A percentile compares a stretch with the other conserved stretches of the same genome.
Evolutionary conservation across 345 rosid species (phyloP).

Genomic region (Bretschneidera sinensis): DNA sequence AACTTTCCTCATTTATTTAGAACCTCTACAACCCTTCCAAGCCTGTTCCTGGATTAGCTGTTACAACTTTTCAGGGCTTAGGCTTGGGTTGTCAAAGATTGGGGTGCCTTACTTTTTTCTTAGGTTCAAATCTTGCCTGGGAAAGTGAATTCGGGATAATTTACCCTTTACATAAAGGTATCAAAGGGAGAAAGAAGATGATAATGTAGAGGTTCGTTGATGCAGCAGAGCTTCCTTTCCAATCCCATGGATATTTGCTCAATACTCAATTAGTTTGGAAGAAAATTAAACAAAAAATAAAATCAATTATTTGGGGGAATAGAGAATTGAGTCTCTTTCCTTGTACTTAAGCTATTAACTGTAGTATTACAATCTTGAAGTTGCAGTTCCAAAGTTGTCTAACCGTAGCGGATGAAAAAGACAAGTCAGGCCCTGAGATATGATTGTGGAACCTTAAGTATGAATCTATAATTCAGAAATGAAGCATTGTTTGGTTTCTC

Average conservation of each 20-base stretch:
- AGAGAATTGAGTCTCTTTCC: not conserved
- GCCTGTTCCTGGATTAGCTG: not conserved
- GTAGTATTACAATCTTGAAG: not conserved
- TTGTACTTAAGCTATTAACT: not conserved
- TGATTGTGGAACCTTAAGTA: no score
- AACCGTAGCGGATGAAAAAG: no score
- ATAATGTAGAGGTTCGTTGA: not conserved
- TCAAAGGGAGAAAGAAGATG: not conserved
- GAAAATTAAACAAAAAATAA: not conserved
- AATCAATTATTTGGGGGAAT: no score
- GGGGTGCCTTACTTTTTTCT: no score
- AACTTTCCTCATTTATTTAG: no score
- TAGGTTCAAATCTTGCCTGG: not conserved
- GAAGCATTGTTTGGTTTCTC: no score
- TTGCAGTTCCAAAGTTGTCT: not conserved
- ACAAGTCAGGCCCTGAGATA: no score
- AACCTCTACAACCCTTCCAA: no score
- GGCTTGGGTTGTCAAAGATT: no score
- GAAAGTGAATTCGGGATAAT: no score
- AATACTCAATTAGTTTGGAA: not conserved
- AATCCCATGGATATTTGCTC: not conserved
- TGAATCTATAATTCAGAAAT: no score
- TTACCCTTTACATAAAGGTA: no score
- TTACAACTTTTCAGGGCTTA: not conserved
- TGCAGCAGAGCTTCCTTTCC: not conserved